These are phyloP conservation scores for Endocalyx cinctus DNA, from an alignment of 2,329 filamentous ascomycete species.

Conservation along the genomic window DNA sequence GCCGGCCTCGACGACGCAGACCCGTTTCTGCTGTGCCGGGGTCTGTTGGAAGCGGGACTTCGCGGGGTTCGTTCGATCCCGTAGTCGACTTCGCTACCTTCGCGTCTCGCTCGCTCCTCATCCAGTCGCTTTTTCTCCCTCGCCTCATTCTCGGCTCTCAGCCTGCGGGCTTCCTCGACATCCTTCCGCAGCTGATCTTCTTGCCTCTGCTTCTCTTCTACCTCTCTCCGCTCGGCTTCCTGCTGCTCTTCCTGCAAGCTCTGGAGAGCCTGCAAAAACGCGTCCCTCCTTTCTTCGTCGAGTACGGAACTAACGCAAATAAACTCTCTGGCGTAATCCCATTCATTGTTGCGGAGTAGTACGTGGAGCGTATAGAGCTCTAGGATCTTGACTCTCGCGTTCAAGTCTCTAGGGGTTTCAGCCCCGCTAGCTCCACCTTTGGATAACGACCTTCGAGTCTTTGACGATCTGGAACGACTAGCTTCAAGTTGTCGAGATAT, in stretches of 20 bases:
- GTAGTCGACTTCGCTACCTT: slow-evolving; percentile 61
- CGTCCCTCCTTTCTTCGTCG: slow-evolving; percentile 86
- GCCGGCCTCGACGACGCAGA: slow-evolving; percentile 27
- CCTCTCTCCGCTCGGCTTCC: slow-evolving; percentile 62
- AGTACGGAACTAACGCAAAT: slow-evolving; percentile 81
- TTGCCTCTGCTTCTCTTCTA: slow-evolving; percentile 50
- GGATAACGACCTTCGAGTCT: slow-evolving; percentile 34
- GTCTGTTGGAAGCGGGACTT: slow-evolving; percentile 29
- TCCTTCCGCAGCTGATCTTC: slow-evolving; percentile 54
- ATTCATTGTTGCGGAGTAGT: slow-evolving; percentile 87
- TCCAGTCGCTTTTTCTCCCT: slow-evolving; percentile 47
- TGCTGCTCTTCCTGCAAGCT: slow-evolving; percentile 79
- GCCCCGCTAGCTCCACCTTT: slow-evolving; percentile 56
- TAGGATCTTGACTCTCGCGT: slow-evolving; percentile 82
- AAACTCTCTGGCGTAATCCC: slow-evolving; percentile 92
- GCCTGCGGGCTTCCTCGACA: slow-evolving; percentile 51
- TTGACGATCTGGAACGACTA: slow-evolving; percentile 26
- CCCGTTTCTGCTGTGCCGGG: slow-evolving; percentile 25
- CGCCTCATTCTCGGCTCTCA: slow-evolving; percentile 56
- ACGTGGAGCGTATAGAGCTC: slow-evolving; percentile 95
- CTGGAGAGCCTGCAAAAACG: slow-evolving; percentile 81
- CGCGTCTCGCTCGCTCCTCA: slow-evolving; percentile 46
- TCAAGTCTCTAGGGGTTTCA: slow-evolving; percentile 78
- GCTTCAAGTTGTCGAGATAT: slow-evolving; percentile 59
- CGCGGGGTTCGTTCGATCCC: slow-evolving; percentile 56